These are phyloP conservation scores for Claviceps digitariae DNA, from an alignment of 2,329 filamentous ascomycete species.

Conservation along the genomic window DNA sequence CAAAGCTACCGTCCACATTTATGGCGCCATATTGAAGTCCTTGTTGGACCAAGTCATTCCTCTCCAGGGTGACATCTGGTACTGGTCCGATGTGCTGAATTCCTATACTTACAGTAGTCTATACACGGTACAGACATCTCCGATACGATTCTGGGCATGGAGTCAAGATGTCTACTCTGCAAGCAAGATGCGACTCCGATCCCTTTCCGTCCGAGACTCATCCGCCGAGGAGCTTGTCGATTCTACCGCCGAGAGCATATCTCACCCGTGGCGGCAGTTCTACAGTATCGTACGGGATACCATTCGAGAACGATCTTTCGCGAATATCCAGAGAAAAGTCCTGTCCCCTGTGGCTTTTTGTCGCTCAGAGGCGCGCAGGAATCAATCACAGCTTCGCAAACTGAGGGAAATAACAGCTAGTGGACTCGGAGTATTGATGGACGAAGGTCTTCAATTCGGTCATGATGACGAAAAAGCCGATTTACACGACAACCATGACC, in stretches of 20 bases:
- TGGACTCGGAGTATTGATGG: constrained; percentile 74
- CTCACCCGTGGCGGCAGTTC: constrained; percentile 52
- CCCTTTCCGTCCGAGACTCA: constrained; percentile 16
- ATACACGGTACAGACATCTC: constrained; percentile 78
- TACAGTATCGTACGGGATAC: constrained; percentile 69
- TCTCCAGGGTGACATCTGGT: constrained; percentile 78
- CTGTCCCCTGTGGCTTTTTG: constrained; percentile 67
- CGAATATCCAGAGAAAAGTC: constrained; percentile 56
- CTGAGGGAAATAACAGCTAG: constrained; percentile 72
- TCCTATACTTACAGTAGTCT: constrained; percentile 67
- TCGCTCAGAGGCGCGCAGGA: constrained; percentile 60
- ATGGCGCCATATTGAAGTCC: constrained; percentile 64
- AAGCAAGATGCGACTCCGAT: constrained; percentile 32
- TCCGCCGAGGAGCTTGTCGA: constrained; percentile 22
- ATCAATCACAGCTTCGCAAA: constrained; percentile 56
- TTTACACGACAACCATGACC: constrained; percentile 34
- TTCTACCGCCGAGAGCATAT: constrained; percentile 25
- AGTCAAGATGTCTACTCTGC: constrained; percentile 56
- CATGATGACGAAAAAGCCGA: constrained; percentile 44
- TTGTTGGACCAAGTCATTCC: constrained; percentile 74
- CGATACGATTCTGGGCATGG: constrained; percentile 60
- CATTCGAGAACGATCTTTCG: constrained; percentile 57
- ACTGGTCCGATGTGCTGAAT: constrained; percentile 81
- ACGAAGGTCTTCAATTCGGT: constrained; percentile 64
- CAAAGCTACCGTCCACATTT: constrained; percentile 85